Evolutionary conservation across 495 filamentous ascomycete genomes (phyloP).

Genomic region (Penicillium cosmopolitanum): DNA sequence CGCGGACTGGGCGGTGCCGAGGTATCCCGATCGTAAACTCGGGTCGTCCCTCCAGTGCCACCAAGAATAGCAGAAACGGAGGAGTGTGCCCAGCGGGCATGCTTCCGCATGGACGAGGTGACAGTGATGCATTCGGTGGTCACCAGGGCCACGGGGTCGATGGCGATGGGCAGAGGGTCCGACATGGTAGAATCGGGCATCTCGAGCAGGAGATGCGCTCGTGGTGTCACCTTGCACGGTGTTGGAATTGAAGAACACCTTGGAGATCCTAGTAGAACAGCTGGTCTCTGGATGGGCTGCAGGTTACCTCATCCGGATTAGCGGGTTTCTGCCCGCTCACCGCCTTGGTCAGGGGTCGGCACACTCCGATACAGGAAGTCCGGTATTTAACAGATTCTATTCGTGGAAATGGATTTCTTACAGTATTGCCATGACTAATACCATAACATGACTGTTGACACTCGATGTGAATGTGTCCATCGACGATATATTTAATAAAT

Average conservation of each 20-base stretch:
- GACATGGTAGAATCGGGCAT: conserved; percentile 38
- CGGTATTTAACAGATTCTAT: conserved; percentile 11
- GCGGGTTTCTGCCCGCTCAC: conserved; percentile 31
- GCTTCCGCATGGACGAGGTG: conserved; percentile 97
- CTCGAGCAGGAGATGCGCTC: conserved; percentile 32
- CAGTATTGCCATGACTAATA: conserved; percentile 3
- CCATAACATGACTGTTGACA: not conserved
- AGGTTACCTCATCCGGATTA: conserved; percentile 31
- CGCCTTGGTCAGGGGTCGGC: conserved; percentile 33
- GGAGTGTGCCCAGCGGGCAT: conserved; percentile 94
- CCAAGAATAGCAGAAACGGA: conserved; percentile 96
- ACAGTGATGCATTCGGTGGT: conserved; percentile 99
- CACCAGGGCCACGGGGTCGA: conserved; percentile 92
- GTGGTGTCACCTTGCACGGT: conserved; percentile 17
- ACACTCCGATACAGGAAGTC: not conserved
- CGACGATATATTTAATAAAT: no score
- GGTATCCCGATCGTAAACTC: conserved; percentile 47
- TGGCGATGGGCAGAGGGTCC: conserved; percentile 67
- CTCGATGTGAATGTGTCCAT: no score
- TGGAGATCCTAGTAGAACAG: conserved; percentile 20
- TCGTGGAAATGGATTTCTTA: not conserved
- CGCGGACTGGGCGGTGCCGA: conserved; percentile 45
- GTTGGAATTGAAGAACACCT: conserved; percentile 20
- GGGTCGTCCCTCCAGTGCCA: conserved; percentile 63
- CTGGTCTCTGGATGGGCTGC: conserved; percentile 36